Percentiles rank a stretch among this genome's conserved stretches.
Conservation (phyloP, 495 filamentous ascomycete genomes). For the Penicillium salamii region DNA sequence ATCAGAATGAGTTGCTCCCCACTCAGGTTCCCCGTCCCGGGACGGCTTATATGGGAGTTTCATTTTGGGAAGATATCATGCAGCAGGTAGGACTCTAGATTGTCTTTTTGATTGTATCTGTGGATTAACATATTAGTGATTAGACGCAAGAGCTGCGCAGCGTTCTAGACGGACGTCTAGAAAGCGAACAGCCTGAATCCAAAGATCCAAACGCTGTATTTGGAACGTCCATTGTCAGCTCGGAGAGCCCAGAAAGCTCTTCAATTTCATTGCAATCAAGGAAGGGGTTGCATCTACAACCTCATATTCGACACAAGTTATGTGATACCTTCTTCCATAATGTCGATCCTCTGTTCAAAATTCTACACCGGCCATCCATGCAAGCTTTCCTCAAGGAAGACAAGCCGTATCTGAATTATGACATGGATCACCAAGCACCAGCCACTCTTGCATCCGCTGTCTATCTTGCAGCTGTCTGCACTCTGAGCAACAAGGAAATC, state of each 20-base stretch:
- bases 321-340: constrained; percentile 33
- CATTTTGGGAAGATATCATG: constrained; percentile 36
- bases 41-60: constrained; percentile 21
- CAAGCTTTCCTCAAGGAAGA: constrained; percentile 27
- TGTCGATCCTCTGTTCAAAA: constrained; percentile 41
- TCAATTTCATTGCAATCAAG: constrained; percentile 9
- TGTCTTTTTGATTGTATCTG: not conserved
- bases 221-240: constrained; percentile 15
- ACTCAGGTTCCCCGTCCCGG: constrained; percentile 16
- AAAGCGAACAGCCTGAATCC: constrained; percentile 11
- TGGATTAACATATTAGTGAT: not conserved
- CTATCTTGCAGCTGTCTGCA: constrained; percentile 50
- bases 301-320: constrained; percentile 15
- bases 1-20: constrained; percentile 2
- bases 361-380: constrained; percentile 37
- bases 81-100: constrained; percentile 23
- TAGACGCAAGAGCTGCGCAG: constrained; percentile 23
- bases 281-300: constrained; percentile 3
- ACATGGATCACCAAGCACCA: constrained; percentile 30
- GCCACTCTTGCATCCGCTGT: constrained; percentile 48
- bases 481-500: constrained; percentile 42
- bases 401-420: constrained; percentile 32
- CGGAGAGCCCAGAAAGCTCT: constrained; percentile 18
- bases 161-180: constrained; percentile 22
- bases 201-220: constrained; percentile 6